Percentiles rank a stretch among this genome's conserved stretches.
These are phyloP conservation scores for Clausena lansium DNA, from an alignment of 345 rosid genomes.

Conservation along the genomic window DNA sequence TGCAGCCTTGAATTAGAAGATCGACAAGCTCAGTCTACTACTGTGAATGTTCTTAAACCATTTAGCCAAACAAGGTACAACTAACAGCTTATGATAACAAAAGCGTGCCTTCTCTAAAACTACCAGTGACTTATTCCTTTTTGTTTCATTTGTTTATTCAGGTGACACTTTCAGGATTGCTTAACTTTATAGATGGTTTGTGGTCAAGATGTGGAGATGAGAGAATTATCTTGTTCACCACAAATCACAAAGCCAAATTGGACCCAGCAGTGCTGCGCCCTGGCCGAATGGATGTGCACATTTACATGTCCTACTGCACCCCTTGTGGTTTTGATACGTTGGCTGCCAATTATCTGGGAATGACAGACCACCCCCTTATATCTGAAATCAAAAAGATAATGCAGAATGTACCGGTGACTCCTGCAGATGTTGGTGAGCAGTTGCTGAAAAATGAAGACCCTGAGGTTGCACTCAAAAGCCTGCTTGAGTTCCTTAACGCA, in stretches of 20 bases:
- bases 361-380: slow-evolving; percentile 11
- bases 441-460: slow-evolving; percentile 15
- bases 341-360: slow-evolving; percentile 18
- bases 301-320: slow-evolving; percentile 19
- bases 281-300: slow-evolving; percentile 24
- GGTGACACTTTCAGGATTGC: not conserved
- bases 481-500: not conserved
- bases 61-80: not conserved
- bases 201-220: not conserved
- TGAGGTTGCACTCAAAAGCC: slow-evolving; percentile 3
- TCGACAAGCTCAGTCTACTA: not conserved
- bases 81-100: not conserved
- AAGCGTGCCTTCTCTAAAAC: no score
- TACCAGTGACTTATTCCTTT: not conserved
- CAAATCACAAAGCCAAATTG: not conserved
- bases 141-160: not conserved
- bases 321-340: slow-evolving; percentile 12
- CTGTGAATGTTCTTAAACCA: not conserved
- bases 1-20: no score
- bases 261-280: not conserved
- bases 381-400: not conserved
- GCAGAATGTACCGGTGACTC: not conserved
- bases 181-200: not conserved
- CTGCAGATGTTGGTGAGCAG: slow-evolving; percentile 21
- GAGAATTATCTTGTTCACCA: not conserved